Percentiles rank a stretch among this genome's conserved stretches.
phyloP scores from a whole-genome alignment of 192 early-diverging fungal genomes.

The Lobosporangium transversale region DNA sequence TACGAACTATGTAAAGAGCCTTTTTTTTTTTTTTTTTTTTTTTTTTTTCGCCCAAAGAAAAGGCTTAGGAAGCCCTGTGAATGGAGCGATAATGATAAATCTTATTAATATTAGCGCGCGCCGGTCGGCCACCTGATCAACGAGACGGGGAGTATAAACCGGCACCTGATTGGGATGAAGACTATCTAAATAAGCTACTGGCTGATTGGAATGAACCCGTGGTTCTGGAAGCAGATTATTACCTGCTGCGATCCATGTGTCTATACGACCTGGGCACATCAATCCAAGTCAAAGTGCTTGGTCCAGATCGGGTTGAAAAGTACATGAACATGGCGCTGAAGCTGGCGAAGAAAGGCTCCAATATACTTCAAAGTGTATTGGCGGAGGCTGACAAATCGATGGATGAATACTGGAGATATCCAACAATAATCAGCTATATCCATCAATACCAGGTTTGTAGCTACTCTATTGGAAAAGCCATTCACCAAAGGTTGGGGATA shows the following conservation, averaged over 20 bases:
- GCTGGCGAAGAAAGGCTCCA: background rate
- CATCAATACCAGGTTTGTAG: slow-evolving; percentile 21
- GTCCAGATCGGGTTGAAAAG: slow-evolving; percentile 1
- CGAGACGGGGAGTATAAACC: slow-evolving; percentile 6
- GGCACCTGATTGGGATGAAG: slow-evolving; percentile 32
- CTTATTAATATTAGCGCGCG: slow-evolving; percentile 8
- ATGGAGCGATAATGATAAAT: too few relatives aligned
- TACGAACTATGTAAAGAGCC: slow-evolving; percentile 15
- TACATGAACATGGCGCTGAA: slow-evolving; percentile 26
- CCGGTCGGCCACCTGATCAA: slow-evolving; percentile 29
- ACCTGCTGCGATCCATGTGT: slow-evolving; percentile 14
- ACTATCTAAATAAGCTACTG: slow-evolving; percentile 3
- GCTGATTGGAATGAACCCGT: slow-evolving; percentile 26
- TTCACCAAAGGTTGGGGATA: too few relatives aligned
- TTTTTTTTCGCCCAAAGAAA: too few relatives aligned
- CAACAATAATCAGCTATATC: slow-evolving; percentile 16
- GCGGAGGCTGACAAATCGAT: background rate
- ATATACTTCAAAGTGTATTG: background rate
- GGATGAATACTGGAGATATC: slow-evolving; percentile 31
- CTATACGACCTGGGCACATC: slow-evolving; percentile 19
- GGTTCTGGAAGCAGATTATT: slow-evolving; percentile 20
- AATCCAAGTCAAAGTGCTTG: slow-evolving; percentile 6
- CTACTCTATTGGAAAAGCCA: too few relatives aligned
- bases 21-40: too few relatives aligned
- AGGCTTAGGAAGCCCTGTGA: too few relatives aligned